Conservation (phyloP, 23 red algal genomes). For the Gracilaria gracilis region DNA sequence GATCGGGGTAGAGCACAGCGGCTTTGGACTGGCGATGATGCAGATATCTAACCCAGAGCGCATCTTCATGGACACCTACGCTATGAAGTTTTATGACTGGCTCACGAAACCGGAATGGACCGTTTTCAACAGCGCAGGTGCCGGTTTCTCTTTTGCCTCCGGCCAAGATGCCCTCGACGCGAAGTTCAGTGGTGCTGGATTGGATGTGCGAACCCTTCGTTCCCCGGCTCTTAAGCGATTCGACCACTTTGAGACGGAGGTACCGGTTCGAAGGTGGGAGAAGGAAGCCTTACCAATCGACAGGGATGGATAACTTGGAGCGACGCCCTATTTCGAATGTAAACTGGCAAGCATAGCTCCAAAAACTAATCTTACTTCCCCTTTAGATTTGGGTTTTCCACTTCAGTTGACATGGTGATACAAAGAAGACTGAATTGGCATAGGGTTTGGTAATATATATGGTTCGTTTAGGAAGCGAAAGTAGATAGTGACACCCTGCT, state of each 20-base stretch:
- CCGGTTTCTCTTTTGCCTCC: not conserved
- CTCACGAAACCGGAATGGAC: slow-evolving; percentile 14
- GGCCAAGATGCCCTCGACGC: not conserved
- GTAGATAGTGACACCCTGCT: too few relatives aligned
- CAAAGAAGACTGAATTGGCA: too few relatives aligned
- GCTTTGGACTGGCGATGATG: slow-evolving; percentile 16
- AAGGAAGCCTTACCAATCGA: not conserved
- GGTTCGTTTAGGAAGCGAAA: too few relatives aligned
- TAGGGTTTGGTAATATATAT: too few relatives aligned
- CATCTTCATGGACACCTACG: slow-evolving; percentile 2
- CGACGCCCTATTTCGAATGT: too few relatives aligned
- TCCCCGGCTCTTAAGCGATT: not conserved
- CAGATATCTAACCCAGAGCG: slow-evolving; percentile 27
- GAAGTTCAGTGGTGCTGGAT: not conserved
- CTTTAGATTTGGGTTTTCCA: too few relatives aligned
- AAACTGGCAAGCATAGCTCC: too few relatives aligned
- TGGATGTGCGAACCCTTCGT: not conserved
- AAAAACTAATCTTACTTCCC: too few relatives aligned
- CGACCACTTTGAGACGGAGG: slow-evolving; percentile 5
- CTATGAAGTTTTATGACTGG: slow-evolving; percentile 20
- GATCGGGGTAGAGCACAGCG: slow-evolving; percentile 16
- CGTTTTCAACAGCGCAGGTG: slow-evolving; percentile 14
- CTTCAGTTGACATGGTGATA: too few relatives aligned
- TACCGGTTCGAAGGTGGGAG: slow-evolving; percentile 8
- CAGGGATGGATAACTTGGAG: not conserved